Conservation (phyloP, 2,329 filamentous ascomycete species). For the Geosmithia flava region DNA sequence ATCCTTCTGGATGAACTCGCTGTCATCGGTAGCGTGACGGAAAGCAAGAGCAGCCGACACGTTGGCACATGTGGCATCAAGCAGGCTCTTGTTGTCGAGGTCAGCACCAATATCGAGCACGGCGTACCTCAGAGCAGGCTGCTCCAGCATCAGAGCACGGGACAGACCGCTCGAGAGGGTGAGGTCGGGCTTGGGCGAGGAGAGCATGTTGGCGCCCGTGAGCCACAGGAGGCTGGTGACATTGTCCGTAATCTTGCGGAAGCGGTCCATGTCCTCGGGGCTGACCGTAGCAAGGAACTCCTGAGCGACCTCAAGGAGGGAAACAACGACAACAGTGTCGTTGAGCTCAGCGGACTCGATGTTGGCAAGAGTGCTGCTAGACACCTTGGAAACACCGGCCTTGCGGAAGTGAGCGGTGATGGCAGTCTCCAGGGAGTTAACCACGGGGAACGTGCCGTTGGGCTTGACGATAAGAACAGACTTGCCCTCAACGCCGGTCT, state of each 20-base stretch:
- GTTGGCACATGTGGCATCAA: background rate
- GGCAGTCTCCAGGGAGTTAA: background rate
- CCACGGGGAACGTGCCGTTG: background rate
- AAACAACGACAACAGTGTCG: background rate
- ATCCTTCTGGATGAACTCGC: constrained; percentile 2
- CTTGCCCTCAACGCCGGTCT: background rate
- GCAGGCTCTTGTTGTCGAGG: background rate
- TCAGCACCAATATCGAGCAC: background rate
- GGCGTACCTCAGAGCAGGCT: constrained; percentile 1
- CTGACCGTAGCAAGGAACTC: constrained; percentile 3
- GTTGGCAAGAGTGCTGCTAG: background rate
- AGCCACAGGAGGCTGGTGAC: background rate
- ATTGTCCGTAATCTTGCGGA: background rate
- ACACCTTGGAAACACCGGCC: background rate
- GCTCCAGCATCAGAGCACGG: constrained; percentile 2
- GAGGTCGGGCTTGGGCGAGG: background rate
- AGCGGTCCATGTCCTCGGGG: constrained; percentile 1
- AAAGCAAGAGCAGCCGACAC: background rate
- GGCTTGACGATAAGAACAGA: background rate
- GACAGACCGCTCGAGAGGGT: constrained; percentile 2
- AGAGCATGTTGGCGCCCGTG: background rate
- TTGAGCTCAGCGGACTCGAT: background rate
- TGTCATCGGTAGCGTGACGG: background rate
- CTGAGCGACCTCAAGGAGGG: constrained; percentile 1
- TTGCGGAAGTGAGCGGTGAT: background rate